Base-by-base conservation (phyloP, 768 basidiomycete genomes). In the Collybiopsis confluens region DNA sequence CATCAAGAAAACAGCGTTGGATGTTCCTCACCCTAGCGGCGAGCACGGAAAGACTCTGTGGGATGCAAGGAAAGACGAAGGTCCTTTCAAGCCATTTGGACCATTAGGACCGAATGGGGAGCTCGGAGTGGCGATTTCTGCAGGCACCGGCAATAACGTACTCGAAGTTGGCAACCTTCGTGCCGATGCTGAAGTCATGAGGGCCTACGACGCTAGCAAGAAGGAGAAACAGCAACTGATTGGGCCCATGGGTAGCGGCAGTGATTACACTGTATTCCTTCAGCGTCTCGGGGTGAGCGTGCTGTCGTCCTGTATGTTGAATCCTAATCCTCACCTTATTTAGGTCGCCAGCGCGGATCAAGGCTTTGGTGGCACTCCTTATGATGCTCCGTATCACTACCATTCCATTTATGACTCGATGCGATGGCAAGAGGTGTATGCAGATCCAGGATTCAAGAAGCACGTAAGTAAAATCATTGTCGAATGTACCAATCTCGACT, bases 201-300 rank as follows among this genome's bases (percentile, higher is more conserved):
- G 62, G 9, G 65, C 71, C 50, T 77, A 79, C 60, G 65, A 73
- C 20, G 61, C 68, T 20, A 62, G 68, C 11, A 65, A 76, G 58
- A 57, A 62, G 45, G 63, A 61, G 24, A 65, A 70, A 9, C 62
- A 67, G n/a, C 71, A 68, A 2, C 79, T 76, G 18, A 68, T 93
- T 33, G 36, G 38, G 0, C 78, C 89, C 15, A 70, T 93, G n/a
- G 92, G 92, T 37, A 89, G 86, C 48, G 92, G 92, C 23, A 92
- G 90, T 54, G 96, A 98, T 68, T 98, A 79, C 60, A 97, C 95
- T 0, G 87, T 92, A 9, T 97, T 98, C 73, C 70, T 98, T 61
- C 92, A 98, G 67, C 75, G 85, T 38, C 73, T 84, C 48, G 88
- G 88, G 1, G 79, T 88, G 50, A 69, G 81, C 43, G 56, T 33